These are phyloP conservation scores for Trametes punicea DNA, from an alignment of 768 basidiomycete genomes.

Conservation along the genomic window DNA sequence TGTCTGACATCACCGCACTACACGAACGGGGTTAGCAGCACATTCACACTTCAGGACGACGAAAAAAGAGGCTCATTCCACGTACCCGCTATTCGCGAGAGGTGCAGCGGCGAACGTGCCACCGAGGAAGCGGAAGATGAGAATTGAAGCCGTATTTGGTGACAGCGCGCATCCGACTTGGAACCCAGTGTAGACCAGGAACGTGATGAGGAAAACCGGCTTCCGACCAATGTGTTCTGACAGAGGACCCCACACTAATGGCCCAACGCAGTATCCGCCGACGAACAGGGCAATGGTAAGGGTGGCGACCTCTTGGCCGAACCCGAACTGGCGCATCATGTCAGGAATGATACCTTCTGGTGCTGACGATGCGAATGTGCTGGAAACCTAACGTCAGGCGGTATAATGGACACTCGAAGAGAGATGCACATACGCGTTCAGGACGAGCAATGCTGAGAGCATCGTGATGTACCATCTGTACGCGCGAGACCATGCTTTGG, in stretches of 20 bases:
- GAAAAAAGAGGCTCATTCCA: background rate
- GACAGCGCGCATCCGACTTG: slow-evolving; percentile 63
- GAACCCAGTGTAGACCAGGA: slow-evolving; percentile 59
- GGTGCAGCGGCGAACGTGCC: slow-evolving; percentile 70
- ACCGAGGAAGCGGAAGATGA: slow-evolving; percentile 68
- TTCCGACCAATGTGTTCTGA: slow-evolving; percentile 38
- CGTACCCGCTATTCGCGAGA: slow-evolving; percentile 64
- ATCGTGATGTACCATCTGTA: slow-evolving; percentile 29
- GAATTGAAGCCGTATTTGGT: slow-evolving; percentile 56
- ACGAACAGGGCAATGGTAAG: slow-evolving; percentile 63
- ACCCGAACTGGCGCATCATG: slow-evolving; percentile 44
- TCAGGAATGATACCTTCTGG: slow-evolving; percentile 47
- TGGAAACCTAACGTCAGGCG: slow-evolving; percentile 38
- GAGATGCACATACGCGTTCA: slow-evolving; percentile 36
- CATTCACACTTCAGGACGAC: background rate
- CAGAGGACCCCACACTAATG: slow-evolving; percentile 56
- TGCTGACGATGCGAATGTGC: slow-evolving; percentile 62
- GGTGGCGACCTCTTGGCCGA: slow-evolving; percentile 49
- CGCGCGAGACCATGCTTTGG: slow-evolving; percentile 22
- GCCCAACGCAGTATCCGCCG: slow-evolving; percentile 65
- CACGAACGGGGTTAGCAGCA: slow-evolving; percentile 22
- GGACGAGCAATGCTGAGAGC: slow-evolving; percentile 23
- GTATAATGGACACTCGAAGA: slow-evolving; percentile 22
- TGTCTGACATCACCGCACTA: slow-evolving; percentile 34
- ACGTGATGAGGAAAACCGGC: slow-evolving; percentile 28